Evolutionary conservation across 345 rosid genomes (phyloP), one percentile per base, ranked within the genome.

Genomic region (Linum usitatissimum): DNA sequence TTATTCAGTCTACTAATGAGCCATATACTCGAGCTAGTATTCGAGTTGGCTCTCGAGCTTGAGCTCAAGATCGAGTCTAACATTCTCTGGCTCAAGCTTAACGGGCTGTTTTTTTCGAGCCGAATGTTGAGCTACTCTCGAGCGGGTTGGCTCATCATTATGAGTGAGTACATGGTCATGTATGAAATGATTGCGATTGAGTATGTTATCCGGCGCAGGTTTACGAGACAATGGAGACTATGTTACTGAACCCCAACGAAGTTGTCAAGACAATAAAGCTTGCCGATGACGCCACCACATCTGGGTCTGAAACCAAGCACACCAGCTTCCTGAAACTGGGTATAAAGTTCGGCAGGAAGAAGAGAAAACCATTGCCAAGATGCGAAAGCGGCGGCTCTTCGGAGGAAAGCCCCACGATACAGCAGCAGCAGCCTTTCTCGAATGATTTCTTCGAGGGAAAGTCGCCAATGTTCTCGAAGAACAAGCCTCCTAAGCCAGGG

Each of bases 161-260:
- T 18, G 8, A n/a, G 18, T n/a, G 21, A 12, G 57, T 13, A 2
- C 57, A 54, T 54, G 21, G 57, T 6, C 57, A 20, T 7, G 3
- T 18, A 55, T 55, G 30, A 9, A 28, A 9, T 55, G 59, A 18
- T 55, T 2, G 38, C 38, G 53, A 55, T 58, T 55, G 12, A 57
- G 21, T 3, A 19, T 30, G 19, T 61, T 53, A 70, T 39, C 28
- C 28, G 28, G 39, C 5, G 18, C 59, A 91, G 98, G 96, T 86
- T 6, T 92, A 92, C 66, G 91, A 86, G 77, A 86, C 96, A 2
- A 84, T 88, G 74, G 98, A 92, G 71, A 74, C 78, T 55, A 80
- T 92, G 87, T 38, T 85, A 67, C 60, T 79, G 19, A 80, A 81
- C 59, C 95, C 95, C 3, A 91, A 88, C 45, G 92, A 88, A 73